Evolutionary conservation across 1,284 basidiomycete genomes (phyloP), one percentile per base, ranked within the genome.

Genomic region (Trametes pubescens): DNA sequence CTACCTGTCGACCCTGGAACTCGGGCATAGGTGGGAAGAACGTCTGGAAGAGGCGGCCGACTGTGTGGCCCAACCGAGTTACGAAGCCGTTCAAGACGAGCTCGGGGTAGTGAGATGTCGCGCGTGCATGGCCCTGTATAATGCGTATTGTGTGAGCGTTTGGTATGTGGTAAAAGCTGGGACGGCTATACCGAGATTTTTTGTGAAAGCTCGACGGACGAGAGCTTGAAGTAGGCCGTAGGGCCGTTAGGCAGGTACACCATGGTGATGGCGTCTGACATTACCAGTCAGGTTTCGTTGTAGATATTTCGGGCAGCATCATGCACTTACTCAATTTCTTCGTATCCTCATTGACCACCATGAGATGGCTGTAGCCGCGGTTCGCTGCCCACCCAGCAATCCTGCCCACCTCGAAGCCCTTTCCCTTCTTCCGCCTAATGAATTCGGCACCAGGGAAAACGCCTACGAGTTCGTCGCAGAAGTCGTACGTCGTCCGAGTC

Each of bases 371-470:
- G 76, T 94, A 99, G 1, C 90, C 91, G 71, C 98, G 81, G 54
- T 90, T 91, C 4, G 92, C 90, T 22, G 96, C 95, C 98, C 98
- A 99, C 1, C 91, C 88, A 40, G 96, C 94, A 70, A 99, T 95
- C 70, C 91, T 86, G 1, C 96, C 96, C 67, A 99, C 83, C 79
- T 98, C 96, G 71, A 94, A 99, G 1, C 95, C 95, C 69, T 94
- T 93, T 1, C 95, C 95, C 76, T 95, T 96, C 73, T 94, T 93
- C 61, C 98, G 82, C 64, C 91, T 87, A 54, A 96, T 90, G 74
- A 98, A 95, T 75, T 99, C 95, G 1, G 95, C 94, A 6, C 98
- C 98, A 32, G 98, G 97, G 73, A 99, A 95, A 43, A 99, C 83
- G 7, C 90, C 92, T 34, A 94, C 91, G 11, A 99, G 79, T 76